phyloP scores from a whole-genome alignment of 2,329 filamentous ascomycete species.

The Diaporthe sp. region DNA sequence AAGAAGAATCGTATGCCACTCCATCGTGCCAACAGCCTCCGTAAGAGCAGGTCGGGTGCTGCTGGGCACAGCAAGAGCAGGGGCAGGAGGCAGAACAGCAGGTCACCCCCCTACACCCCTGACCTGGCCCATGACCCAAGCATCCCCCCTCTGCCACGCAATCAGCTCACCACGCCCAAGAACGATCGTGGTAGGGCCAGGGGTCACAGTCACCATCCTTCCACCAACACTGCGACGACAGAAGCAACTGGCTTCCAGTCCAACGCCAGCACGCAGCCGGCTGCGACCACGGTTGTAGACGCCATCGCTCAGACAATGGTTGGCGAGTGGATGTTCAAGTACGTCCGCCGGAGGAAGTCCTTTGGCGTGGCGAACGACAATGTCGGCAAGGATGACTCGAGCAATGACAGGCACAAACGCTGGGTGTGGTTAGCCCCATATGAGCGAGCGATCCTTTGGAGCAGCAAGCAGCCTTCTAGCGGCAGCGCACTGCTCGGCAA shows the following conservation, averaged over 20 bases:
- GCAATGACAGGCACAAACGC: conserved; percentile 88
- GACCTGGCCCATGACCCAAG: conserved; percentile 77
- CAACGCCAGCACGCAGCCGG: conserved; percentile 71
- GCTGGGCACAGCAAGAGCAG: conserved; percentile 71
- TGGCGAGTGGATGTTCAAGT: conserved; percentile 97
- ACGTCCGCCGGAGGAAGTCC: conserved; percentile 87
- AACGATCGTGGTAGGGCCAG: conserved; percentile 49
- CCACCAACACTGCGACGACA: conserved; percentile 69
- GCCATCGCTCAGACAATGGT: conserved; percentile 99
- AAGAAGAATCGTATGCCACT: conserved; percentile 62
- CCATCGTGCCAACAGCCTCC: conserved; percentile 73
- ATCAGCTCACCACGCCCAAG: conserved; percentile 76
- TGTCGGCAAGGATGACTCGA: conserved; percentile 78
- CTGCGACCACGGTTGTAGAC: conserved; percentile 87
- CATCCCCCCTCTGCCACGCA: conserved; percentile 79
- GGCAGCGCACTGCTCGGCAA: conserved; percentile 93
- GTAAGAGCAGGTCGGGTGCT: conserved; percentile 88
- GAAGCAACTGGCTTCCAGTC: conserved; percentile 63
- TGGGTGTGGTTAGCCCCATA: conserved; percentile 99
- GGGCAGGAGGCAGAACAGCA: conserved; percentile 65
- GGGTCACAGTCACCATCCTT: conserved; percentile 68
- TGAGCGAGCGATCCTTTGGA: conserved; percentile 96
- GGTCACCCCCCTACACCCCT: conserved; percentile 75
- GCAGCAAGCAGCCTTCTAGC: conserved; percentile 93
- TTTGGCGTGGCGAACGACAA: conserved; percentile 81